Evolutionary conservation across 1,284 basidiomycete species (phyloP).

Genomic region (Clitocybe nebularis): DNA sequence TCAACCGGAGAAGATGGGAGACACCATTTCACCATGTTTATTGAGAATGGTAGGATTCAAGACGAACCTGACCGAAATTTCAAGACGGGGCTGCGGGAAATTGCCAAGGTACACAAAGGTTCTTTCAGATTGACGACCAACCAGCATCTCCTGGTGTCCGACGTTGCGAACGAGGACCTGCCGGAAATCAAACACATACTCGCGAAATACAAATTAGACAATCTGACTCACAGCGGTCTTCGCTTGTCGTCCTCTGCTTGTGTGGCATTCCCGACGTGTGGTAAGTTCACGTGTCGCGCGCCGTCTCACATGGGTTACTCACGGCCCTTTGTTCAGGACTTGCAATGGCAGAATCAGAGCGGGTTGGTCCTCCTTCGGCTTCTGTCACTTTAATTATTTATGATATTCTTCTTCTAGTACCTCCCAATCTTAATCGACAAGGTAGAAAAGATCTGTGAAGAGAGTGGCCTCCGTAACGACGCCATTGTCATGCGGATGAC

Average conservation of each 20-base stretch:
- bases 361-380: slow-evolving; percentile 40
- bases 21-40: slow-evolving; percentile 92
- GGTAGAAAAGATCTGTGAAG: slow-evolving; percentile 93
- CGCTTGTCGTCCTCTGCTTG: slow-evolving; percentile 89
- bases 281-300: slow-evolving; percentile 29
- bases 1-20: slow-evolving; percentile 81
- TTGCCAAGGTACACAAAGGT: slow-evolving; percentile 93
- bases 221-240: slow-evolving; percentile 78
- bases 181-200: slow-evolving; percentile 79
- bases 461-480: slow-evolving; percentile 89
- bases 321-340: slow-evolving; percentile 46
- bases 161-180: slow-evolving; percentile 73
- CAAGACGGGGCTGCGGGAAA: slow-evolving; percentile 91
- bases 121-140: slow-evolving; percentile 91
- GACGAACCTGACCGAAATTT: slow-evolving; percentile 89
- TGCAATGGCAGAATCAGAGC: slow-evolving; percentile 94
- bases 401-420: slow-evolving; percentile 49
- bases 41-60: slow-evolving; percentile 96
- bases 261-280: slow-evolving; percentile 97
- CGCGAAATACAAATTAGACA: slow-evolving; percentile 88
- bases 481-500: slow-evolving; percentile 98
- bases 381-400: slow-evolving; percentile 1
- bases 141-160: slow-evolving; percentile 91
- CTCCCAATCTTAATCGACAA: slow-evolving; percentile 94
- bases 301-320: not conserved